Conservation (phyloP, 768 basidiomycete species). For the Tylopilus plumbeoviolaceoides region DNA sequence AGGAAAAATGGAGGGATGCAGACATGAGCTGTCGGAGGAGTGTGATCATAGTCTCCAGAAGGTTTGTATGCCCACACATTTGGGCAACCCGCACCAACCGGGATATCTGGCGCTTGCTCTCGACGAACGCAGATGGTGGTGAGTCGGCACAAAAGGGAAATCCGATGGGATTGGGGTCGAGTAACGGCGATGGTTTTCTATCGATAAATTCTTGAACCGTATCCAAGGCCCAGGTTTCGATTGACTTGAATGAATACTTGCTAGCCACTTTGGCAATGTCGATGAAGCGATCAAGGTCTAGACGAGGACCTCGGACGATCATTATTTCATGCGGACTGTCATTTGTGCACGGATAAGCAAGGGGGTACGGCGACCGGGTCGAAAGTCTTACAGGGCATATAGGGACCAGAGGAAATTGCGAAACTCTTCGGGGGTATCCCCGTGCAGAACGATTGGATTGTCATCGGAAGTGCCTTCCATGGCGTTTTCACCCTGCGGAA, state of each 20-base stretch:
- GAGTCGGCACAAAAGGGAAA: constrained; percentile 20
- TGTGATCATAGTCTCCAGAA: constrained; percentile 56
- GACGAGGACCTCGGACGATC: constrained; percentile 41
- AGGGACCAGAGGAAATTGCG: constrained; percentile 70
- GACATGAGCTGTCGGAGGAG: constrained; percentile 60
- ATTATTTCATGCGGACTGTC: constrained; percentile 60
- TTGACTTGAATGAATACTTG: constrained; percentile 71
- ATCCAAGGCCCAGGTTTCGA: constrained; percentile 73
- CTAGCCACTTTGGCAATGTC: constrained; percentile 63
- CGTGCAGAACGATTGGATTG: constrained; percentile 58
- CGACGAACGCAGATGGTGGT: constrained; percentile 35
- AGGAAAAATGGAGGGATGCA: constrained; percentile 60
- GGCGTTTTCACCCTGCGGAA: constrained; percentile 52
- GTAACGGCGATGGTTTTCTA: constrained; percentile 50
- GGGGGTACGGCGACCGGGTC: neutral
- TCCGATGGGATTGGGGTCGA: constrained; percentile 37
- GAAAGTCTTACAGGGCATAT: constrained; percentile 61
- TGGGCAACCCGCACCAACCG: constrained; percentile 64
- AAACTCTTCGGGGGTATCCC: constrained; percentile 65
- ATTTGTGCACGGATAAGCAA: constrained; percentile 1
- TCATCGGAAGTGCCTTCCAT: constrained; percentile 61
- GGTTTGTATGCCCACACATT: constrained; percentile 56
- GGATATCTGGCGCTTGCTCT: constrained; percentile 47
- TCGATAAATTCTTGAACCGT: constrained; percentile 68
- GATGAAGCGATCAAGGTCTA: constrained; percentile 52